Percentiles rank a stretch among this genome's conserved stretches.
Evolutionary conservation across 441 rosid genomes (phyloP).

Genomic region (Erodium moschatum): DNA sequence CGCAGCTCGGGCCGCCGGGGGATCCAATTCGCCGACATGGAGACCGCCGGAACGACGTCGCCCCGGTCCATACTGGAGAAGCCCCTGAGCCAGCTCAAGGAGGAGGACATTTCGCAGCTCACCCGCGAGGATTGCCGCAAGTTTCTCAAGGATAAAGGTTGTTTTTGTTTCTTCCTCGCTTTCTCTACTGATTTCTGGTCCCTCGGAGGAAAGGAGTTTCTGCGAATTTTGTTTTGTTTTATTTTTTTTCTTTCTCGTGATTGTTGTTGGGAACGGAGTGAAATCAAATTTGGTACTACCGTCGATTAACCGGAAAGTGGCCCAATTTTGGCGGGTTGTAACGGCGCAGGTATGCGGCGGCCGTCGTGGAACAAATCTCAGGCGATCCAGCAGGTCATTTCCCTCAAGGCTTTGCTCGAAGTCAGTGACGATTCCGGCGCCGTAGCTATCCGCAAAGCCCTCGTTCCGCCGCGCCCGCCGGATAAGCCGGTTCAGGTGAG

Average conservation of each 20-base stretch:
- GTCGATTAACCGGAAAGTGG: too few species aligned
- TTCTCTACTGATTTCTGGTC: background rate
- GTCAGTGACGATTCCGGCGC: conserved; percentile 29
- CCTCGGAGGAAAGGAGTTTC: too few species aligned
- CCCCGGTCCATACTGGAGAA: conserved; percentile 32
- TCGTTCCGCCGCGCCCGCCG: conserved; percentile 23
- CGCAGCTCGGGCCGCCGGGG: background rate
- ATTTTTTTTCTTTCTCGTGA: too few species aligned
- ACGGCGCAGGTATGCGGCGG: conserved; percentile 37
- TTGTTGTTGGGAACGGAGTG: too few species aligned
- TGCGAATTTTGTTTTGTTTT: too few species aligned
- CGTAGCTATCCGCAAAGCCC: conserved; percentile 27
- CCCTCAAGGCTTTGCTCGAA: conserved; percentile 37
- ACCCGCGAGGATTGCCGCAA: conserved; percentile 50
- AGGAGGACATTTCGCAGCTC: conserved; percentile 45
- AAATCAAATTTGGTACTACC: too few species aligned
- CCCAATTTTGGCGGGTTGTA: background rate
- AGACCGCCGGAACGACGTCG: conserved; percentile 16
- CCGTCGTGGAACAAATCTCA: conserved; percentile 51
- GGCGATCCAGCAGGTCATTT: conserved; percentile 47
- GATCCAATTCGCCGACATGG: background rate
- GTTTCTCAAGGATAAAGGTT: conserved; percentile 42
- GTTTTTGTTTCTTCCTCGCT: background rate
- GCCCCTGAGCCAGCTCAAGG: conserved; percentile 38
- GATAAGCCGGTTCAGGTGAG: conserved; percentile 21